These are phyloP conservation scores for Tricholoma sp. DNA, from an alignment of 768 basidiomycete species.

Conservation along the genomic window DNA sequence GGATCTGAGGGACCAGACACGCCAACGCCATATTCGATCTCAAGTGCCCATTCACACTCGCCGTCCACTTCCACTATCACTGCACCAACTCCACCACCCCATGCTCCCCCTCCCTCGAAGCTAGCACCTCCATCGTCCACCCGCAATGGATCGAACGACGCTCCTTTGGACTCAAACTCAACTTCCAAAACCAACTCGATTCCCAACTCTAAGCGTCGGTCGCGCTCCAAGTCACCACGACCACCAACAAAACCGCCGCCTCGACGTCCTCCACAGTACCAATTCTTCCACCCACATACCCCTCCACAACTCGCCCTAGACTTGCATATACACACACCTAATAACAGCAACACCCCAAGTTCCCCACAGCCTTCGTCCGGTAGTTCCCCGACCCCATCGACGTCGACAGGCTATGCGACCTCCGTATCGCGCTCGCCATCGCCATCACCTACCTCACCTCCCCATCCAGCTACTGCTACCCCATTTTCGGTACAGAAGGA, in stretches of 20 bases:
- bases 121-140: constrained; percentile 4
- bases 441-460: constrained; percentile 35
- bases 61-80: constrained; percentile 46
- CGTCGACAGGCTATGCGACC: constrained; percentile 50
- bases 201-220: constrained; percentile 16
- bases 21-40: constrained; percentile 25
- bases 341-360: constrained; percentile 14
- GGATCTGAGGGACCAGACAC: constrained; percentile 34
- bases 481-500: constrained; percentile 11
- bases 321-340: constrained; percentile 1
- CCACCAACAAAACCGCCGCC: constrained; percentile 2
- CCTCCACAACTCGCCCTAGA: background rate
- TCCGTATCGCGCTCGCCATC: constrained; percentile 50
- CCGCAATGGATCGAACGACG: background rate
- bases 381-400: constrained; percentile 55
- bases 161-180: constrained; percentile 8
- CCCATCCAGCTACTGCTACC: constrained; percentile 28
- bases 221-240: constrained; percentile 16
- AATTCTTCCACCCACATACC: constrained; percentile 1
- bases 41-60: constrained; percentile 41
- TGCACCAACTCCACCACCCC: constrained; percentile 33
- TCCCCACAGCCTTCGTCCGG: constrained; percentile 28
- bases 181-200: constrained; percentile 13
- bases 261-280: constrained; percentile 1
- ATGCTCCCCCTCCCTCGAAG: constrained; percentile 15